Base-by-base conservation (phyloP, 2,329 filamentous ascomycete species). In the Trichothecium sympodiale region DNA sequence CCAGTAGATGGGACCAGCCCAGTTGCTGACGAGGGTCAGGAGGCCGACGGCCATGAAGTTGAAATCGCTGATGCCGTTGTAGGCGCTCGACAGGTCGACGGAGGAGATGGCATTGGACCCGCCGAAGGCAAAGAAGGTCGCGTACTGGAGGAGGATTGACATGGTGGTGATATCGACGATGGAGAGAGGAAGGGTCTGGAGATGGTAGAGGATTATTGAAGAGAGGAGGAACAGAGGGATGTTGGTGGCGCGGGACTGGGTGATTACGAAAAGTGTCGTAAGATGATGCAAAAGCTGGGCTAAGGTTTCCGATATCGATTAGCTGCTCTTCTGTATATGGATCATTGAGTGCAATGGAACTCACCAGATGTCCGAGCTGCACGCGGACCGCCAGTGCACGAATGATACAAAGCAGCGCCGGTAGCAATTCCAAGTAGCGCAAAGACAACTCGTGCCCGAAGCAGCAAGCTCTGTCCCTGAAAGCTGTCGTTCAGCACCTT, bases 81-180 rank as follows among this genome's bases (percentile, higher is more conserved):
- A 98, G 0, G 88, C 88, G 52, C 81, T 94, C 5, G 86, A 93
- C 15, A 98, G 71, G 52, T 96, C 88, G 48, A 98, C 77, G n/a
- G 83, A 89, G 10, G 88, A 94, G 46, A 98, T 94, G 29, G 91
- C 83, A 55, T 98, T 98, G 32, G 84, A 85, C 53, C 87, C 87
- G 17, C 88, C 91, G 43, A 86, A 77, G 20, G 85, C 81, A 54
- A 96, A 98, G 68, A 94, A 98, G 35, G 81, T 79, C 26, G 76
- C 67, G 59, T 88, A 80, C 46, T 93, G 81, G 29, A 94, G 65
- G 25, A 96, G 72, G 25, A 95, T 64, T 8, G 74, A 75, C 0
- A 82, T 80, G 8, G 78, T 73, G 4, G 79, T 79, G 31, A 83
- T 66, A 48, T 86, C 77, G 17, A 67, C 48, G 16, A 64, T 55